A percentile compares a stretch with the other conserved stretches of the same genome.
These are phyloP conservation scores for Piloderma croceum DNA, from an alignment of 768 basidiomycete genomes.

Conservation along the genomic window DNA sequence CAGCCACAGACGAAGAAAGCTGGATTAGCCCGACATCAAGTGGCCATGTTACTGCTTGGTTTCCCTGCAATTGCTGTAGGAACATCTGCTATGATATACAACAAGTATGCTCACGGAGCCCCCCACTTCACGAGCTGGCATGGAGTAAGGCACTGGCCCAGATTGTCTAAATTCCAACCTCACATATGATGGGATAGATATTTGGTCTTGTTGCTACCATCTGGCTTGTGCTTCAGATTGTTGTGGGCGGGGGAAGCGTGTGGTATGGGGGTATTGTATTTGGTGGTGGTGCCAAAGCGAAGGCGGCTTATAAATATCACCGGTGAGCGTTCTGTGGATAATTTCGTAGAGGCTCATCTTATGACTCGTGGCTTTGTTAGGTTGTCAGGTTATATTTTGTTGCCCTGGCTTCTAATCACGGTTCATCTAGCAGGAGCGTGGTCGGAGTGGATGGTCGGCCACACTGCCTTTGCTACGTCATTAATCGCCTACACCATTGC, in stretches of 20 bases:
- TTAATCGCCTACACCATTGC: conserved; percentile 51
- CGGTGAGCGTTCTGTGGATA: conserved; percentile 37
- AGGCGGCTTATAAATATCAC: conserved; percentile 80
- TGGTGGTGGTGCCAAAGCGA: conserved; percentile 68
- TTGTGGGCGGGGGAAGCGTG: conserved; percentile 68
- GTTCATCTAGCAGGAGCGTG: conserved; percentile 65
- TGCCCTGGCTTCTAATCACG: conserved; percentile 55
- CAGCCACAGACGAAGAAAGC: conserved; percentile 59
- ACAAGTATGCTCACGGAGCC: conserved; percentile 47
- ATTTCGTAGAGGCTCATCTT: conserved; percentile 2
- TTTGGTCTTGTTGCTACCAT: conserved; percentile 58
- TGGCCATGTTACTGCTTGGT: conserved; percentile 49
- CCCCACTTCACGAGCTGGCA: conserved; percentile 74
- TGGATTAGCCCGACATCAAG: conserved; percentile 67
- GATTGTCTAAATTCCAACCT: background rate
- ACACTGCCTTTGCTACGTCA: conserved; percentile 35
- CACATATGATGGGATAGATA: conserved; percentile 31
- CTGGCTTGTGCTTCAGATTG: conserved; percentile 58
- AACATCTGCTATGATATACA: conserved; percentile 52
- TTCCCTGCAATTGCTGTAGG: conserved; percentile 57
- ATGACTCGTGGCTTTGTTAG: conserved; percentile 28
- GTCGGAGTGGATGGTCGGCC: conserved; percentile 50
- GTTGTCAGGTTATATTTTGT: conserved; percentile 68
- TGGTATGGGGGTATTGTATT: conserved; percentile 69
- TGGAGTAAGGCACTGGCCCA: conserved; percentile 40